Base-by-base conservation (phyloP, 2,329 filamentous ascomycete species). In the Hypocrella siamensis region DNA sequence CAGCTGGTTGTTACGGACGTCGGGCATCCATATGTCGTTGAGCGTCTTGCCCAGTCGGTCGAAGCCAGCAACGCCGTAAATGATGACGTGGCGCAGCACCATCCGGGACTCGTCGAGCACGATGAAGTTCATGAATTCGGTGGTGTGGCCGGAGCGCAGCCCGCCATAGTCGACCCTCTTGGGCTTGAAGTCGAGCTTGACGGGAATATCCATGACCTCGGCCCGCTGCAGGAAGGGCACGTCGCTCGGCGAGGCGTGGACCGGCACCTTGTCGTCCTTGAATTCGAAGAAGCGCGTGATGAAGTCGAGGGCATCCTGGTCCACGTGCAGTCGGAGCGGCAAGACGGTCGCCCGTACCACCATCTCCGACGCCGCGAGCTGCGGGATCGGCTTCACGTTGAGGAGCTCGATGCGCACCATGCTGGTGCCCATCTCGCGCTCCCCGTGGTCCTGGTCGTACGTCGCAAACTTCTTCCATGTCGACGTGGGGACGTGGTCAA, bases 401-500 rank as follows among this genome's bases (percentile, higher is more conserved):
- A 93, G 61, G 5, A 96, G 61, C 49, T 94, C 82, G 7, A 96
- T 60, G 47, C 93, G 85, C 12, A 90, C 68, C 86, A 96, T 94
- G 45, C 76, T 84, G 11, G 79, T 79, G 14, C 77, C 79, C 54
- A 82, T 79, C 55, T 96, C 84, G 30, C 86, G 73, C 46, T 83
- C 76, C n/a, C 81, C 82, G 9, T 77, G 78, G 48, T 92, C 84
- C 36, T 81, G 75, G 59, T 93, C 81, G 45, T 93, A 94, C 0
- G 88, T 96, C 11, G 84, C 77, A 56, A 98, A 98, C 51, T 94
- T 98, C 53, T 82, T 92, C 92, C 92, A 98, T 0, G 88, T 94
- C 4, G 90, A 98, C 0, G 84, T 88, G 2, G 85, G 84, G 3
- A 98, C 70, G 47, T 94, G 84, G 51, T 98, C 90, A 39, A 90